Base-by-base conservation (phyloP, 208 protist species). In the Trypanosoma mega region DNA sequence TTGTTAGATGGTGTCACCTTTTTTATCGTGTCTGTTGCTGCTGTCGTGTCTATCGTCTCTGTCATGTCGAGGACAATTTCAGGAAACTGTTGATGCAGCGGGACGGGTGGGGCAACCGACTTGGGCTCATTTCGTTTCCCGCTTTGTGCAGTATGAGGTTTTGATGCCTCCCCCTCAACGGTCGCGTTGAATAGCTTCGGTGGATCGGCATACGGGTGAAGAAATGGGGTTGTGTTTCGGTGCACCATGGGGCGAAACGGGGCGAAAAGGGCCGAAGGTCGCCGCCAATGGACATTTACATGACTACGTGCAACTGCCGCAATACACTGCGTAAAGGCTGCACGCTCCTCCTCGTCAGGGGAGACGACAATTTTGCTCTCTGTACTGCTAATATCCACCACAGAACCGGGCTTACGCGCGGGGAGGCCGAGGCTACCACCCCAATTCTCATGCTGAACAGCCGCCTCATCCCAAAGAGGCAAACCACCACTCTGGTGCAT, bases 191-290 rank as follows among this genome's bases (percentile, higher is more conserved):
- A 63, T 9, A 77, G 50, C 6, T 51, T 29, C 33, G 74, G 74
- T 24, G 54, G 65, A 6, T 59, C 33, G 12, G 78, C 82, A 54
- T 96, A 96, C 8, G 91, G 91, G 52, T 80, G 47, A 23, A 92
- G 49, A 48, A 90, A 93, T 0, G 84, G 85, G 4, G 86, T 88
- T n/a, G 66, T 63, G 58, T 93, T 95, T 51, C 81, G 82, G 69
- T 94, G 81, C 20, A 97, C 88, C 5, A 95, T 80, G 2, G 91
- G 91, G n/a, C 89, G 90, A 56, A 97, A 97, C 11, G 91, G 91
- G 4, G 70, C 63, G 33, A 91, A 75, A 20, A 95, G 76, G 21
- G 88, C 82, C 1, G 60, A 63, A 8, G 88, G 87, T 3, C 86
- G 76, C 39, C 68, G 68, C 88, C 91, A 97, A 16, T 46, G 36